A percentile compares a stretch with the other conserved stretches of the same genome.
Evolutionary conservation across 129 eudicot genomes (phyloP).

Genomic region (Saposhnikovia divaricata): DNA sequence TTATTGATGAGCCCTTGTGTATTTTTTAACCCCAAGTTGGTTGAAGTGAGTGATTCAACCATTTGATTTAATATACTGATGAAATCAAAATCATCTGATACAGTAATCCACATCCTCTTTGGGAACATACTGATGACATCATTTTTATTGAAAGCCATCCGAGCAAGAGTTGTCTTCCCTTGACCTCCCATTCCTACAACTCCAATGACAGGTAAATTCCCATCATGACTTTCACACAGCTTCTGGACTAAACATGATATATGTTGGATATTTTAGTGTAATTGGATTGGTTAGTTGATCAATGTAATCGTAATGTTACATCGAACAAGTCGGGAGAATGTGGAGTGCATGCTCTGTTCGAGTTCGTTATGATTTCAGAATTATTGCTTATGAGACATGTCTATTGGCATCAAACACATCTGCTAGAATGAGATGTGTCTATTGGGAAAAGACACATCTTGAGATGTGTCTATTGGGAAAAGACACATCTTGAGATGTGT

Average conservation of each 20-base stretch:
- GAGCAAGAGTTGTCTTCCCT: slow-evolving; percentile 7
- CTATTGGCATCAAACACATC: too few species aligned
- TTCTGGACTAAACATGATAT: background rate
- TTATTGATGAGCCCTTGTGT: background rate
- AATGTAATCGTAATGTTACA: too few species aligned
- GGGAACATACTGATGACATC: background rate
- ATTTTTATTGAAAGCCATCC: background rate
- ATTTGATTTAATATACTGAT: background rate
- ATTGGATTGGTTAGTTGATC: too few species aligned
- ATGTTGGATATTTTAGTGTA: too few species aligned
- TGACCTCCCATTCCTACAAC: slow-evolving; percentile 14
- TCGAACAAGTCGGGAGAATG: too few species aligned
- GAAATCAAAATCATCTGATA: background rate
- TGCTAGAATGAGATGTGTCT: too few species aligned
- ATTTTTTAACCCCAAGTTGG: background rate
- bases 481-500: too few species aligned
- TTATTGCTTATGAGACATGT: too few species aligned
- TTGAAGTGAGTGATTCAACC: background rate
- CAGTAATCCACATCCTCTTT: background rate
- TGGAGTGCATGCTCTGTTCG: too few species aligned
- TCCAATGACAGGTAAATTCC: slow-evolving; percentile 2
- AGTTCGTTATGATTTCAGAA: too few species aligned
- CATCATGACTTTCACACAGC: background rate
- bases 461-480: too few species aligned
- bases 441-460: too few species aligned